Evolutionary conservation across 768 basidiomycete species (phyloP), one percentile per base, ranked within the genome.

Genomic region (Mycena alexandri): DNA sequence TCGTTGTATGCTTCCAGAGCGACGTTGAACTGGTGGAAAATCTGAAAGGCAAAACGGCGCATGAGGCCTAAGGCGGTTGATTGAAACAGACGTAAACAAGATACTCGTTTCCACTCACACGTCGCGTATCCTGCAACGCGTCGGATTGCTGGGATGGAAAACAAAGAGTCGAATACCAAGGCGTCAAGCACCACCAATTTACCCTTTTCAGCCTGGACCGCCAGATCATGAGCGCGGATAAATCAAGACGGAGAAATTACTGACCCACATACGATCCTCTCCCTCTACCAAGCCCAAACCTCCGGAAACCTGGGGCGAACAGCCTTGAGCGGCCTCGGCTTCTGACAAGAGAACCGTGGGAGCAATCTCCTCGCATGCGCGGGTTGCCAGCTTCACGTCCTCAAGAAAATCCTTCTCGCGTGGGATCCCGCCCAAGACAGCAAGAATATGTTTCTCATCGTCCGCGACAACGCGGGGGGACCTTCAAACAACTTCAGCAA

Each of bases 51-150:
- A 11, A 54, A 54, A 12, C 21, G 5, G 25, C 21, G 7, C n/a
- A 38, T 12, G 36, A 54, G 1, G 12, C 53, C 53, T 54, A 22
- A 7, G 19, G 17, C 38, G 3, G 33, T 13, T 17, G 53, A 22
- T 38, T 5, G 5, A 8, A 41, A 34, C 11, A 2, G 13, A 22
- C n/a, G 5, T 17, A 54, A 54, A 54, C 13, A 19, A 38, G 9
- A 38, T 41, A 17, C 36, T 21, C 17, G 9, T 11, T 12, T 7
- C 29, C 53, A n/a, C n/a, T 54, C 34, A 54, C 53, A 36, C n/a
- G 53, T n/a, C 53, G 53, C 36, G 53, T 54, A 54, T 1, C 53
- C 53, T 1, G 53, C 36, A 21, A 54, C 36, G 17, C 53, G 36
- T 12, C 22, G 53, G 19, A 54, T 22, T 7, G 53, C 53, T 4